Evolutionary conservation across 139 green algal species (phyloP).

Genomic region (Chlamydomonas incerta): DNA sequence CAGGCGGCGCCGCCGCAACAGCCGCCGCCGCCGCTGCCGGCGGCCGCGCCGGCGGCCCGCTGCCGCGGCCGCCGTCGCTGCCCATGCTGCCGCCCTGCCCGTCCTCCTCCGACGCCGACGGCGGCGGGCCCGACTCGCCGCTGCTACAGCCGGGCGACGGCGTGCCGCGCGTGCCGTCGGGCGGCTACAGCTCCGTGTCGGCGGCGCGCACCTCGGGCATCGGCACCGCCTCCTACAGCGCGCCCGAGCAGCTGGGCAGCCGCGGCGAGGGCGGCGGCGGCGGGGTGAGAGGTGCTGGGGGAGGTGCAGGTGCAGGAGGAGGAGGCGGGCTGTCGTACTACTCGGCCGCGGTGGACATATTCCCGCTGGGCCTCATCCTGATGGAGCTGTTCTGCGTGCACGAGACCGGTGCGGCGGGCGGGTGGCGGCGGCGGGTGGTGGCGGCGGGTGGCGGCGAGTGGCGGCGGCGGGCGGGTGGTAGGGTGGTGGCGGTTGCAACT

Average conservation of each 20-base stretch:
- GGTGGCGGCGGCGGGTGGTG: neutral
- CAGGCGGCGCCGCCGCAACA: too few species aligned
- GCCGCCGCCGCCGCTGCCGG: neutral
- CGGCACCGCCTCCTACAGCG: conserved; percentile 30
- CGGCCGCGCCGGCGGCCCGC: neutral
- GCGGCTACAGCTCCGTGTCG: neutral
- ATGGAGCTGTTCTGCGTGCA: conserved; percentile 59
- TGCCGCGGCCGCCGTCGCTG: neutral
- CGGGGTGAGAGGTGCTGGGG: too few species aligned
- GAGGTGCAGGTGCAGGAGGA: neutral
- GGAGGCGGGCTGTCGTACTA: neutral
- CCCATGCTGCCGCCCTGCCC: neutral
- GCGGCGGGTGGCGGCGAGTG: too few species aligned
- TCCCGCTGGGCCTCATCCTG: conserved; percentile 55
- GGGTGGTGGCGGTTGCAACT: too few species aligned
- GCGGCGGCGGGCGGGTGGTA: neutral
- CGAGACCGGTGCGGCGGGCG: conserved; percentile 28
- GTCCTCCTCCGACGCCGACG: neutral
- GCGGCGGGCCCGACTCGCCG: neutral
- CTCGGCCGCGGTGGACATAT: conserved; percentile 26
- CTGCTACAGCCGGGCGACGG: too few species aligned
- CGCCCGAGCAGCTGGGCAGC: conserved; percentile 29
- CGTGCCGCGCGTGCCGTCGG: neutral
- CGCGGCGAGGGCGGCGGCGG: neutral
- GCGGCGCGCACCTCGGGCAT: conserved; percentile 9